Conservation (phyloP, 495 filamentous ascomycete species). For the Neurospora sp. region DNA sequence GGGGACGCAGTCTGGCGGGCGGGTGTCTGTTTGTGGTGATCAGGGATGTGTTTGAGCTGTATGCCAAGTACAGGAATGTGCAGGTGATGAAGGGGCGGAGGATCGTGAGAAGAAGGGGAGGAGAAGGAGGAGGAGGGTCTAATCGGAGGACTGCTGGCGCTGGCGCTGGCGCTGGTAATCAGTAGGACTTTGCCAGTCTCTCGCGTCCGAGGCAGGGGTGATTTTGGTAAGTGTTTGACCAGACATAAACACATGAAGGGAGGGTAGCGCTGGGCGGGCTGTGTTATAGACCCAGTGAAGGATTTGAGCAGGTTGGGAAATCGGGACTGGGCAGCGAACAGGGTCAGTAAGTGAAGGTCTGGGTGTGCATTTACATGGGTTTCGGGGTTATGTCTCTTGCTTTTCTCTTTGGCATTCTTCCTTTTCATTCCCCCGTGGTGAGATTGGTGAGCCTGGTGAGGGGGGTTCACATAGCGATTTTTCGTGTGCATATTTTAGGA, state of each 20-base stretch:
- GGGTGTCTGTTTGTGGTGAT: slow-evolving; percentile 72
- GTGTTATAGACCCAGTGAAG: background rate
- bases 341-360: background rate
- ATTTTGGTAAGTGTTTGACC: background rate
- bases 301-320: background rate
- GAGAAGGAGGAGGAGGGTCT: background rate
- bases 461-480: background rate
- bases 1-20: slow-evolving; percentile 71
- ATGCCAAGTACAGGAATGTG: slow-evolving; percentile 63
- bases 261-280: background rate
- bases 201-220: background rate
- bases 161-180: background rate
- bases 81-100: slow-evolving; percentile 55
- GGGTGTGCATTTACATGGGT: background rate
- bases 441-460: background rate
- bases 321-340: background rate
- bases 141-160: background rate
- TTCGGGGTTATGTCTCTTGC: background rate
- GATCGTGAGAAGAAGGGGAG: slow-evolving; percentile 32
- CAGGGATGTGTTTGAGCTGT: slow-evolving; percentile 65
- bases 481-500: background rate
- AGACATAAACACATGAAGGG: background rate
- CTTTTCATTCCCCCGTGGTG: background rate
- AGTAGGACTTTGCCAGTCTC: background rate
- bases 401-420: background rate